Conservation (phyloP, 192 early-diverging fungal species). For the Backusella liffmaniae region DNA sequence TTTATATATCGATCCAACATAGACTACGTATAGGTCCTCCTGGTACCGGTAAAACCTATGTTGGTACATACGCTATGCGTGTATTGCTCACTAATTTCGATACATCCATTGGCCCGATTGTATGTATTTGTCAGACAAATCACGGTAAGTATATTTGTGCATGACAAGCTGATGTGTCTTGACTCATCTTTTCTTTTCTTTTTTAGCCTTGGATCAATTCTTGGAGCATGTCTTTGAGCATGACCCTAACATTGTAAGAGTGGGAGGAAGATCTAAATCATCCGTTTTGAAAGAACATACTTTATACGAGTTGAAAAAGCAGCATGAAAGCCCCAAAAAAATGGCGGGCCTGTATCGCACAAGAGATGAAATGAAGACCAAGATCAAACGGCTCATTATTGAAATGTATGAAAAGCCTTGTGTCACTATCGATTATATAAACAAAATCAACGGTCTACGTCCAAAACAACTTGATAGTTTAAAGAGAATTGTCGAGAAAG, state of each 20-base stretch:
- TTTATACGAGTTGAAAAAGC: slow-evolving; percentile 39
- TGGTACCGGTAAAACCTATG: slow-evolving; percentile 59
- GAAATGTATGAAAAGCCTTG: slow-evolving; percentile 48
- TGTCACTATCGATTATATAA: slow-evolving; percentile 35
- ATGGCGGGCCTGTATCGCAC: slow-evolving; percentile 21
- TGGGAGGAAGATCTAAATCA: slow-evolving; percentile 52
- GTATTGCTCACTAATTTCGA: slow-evolving; percentile 44
- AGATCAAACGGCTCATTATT: slow-evolving; percentile 32
- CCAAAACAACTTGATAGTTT: slow-evolving; percentile 41
- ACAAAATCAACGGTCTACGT: slow-evolving; percentile 25
- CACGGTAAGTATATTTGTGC: slow-evolving; percentile 37
- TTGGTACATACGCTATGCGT: slow-evolving; percentile 46
- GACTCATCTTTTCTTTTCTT: not conserved
- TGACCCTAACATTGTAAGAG: slow-evolving; percentile 44
- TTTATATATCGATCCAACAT: too few species aligned
- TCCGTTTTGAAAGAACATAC: slow-evolving; percentile 29
- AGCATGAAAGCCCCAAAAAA: slow-evolving; percentile 27
- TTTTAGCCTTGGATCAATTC: slow-evolving; percentile 39
- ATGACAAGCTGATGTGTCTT: not conserved
- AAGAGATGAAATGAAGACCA: slow-evolving; percentile 29
- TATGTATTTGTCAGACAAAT: slow-evolving; percentile 59
- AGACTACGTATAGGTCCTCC: slow-evolving; percentile 40
- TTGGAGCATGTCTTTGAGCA: slow-evolving; percentile 41
- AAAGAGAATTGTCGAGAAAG: slow-evolving; percentile 33
- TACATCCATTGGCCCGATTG: slow-evolving; percentile 36